These are phyloP conservation scores for Schizosaccharomyces octosporus DNA, from an alignment of 805 yeast genomes.

Conservation along the genomic window DNA sequence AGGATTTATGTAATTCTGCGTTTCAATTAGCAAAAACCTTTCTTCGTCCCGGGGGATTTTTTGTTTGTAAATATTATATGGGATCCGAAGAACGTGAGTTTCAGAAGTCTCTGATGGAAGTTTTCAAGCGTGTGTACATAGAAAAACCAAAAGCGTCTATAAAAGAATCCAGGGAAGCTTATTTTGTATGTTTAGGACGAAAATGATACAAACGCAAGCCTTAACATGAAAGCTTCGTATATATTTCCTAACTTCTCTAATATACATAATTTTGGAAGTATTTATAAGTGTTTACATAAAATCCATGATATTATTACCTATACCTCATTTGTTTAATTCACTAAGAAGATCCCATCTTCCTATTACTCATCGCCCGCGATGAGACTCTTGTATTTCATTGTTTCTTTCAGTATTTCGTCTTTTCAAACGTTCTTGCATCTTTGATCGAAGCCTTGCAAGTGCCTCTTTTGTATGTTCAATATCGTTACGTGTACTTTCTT, in stretches of 20 bases:
- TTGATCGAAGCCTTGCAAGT: background rate
- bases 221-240: background rate
- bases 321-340: background rate
- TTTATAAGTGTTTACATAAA: background rate
- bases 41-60: background rate
- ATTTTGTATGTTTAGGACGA: background rate
- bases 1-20: background rate
- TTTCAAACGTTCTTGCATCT: background rate
- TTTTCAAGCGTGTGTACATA: background rate
- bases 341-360: background rate
- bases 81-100: background rate
- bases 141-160: background rate
- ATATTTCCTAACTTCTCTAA: background rate
- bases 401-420: background rate
- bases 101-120: background rate
- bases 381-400: background rate
- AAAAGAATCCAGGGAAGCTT: background rate
- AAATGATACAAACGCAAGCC: background rate
- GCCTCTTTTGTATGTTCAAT: background rate
- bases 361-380: background rate
- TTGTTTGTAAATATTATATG: background rate
- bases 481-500: background rate
- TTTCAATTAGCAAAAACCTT: background rate
- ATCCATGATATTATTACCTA: background rate
- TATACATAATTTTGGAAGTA: too few species aligned